Base-by-base conservation (phyloP, 2,329 filamentous ascomycete species). In the Fusarium sp. region DNA sequence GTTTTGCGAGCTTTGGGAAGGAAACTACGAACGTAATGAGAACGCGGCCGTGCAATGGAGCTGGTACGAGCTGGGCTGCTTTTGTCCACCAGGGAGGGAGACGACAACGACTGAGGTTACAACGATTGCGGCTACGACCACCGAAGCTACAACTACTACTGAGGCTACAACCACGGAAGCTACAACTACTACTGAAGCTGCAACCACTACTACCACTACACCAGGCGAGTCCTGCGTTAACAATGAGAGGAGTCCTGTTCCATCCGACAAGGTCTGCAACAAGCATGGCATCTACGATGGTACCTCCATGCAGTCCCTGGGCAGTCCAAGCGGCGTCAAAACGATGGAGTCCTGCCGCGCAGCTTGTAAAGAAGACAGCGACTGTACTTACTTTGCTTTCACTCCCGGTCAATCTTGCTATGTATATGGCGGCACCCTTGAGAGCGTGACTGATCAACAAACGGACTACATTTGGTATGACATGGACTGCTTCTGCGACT, bases 341-440 rank as follows among this genome's bases (percentile, higher is more conserved):
- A 47, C 45, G 8, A 47, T 10, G 18, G 13, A 47, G 6, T 2
- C 45, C 1, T 47, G 45, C 1, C 45, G 45, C 6, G 9, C 4
- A 0, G 26, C 45, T 28, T 47, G 45, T 11, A 6, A 7, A 1
- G 26, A 47, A 0, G 5, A 4, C 4, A 15, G 0, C 13, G 18
- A 3, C 1, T 47, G 45, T 15, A 3, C 18, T 6, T 47, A 2
- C 13, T 47, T 47, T 28, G 13, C 18, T 9, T 0, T 15, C 6
- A 11, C 3, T 10, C 26, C 45, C 7, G 8, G 8, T 11, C 6
- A 3, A 20, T 5, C 2, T 10, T 47, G 44, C 6, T 22, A 0
- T 3, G 0, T 28, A 15, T 47, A 47, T 20, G 0, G 24, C 6
- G 44, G 44, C 44, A 9, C 1, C 44, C 5, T 47, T 10, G 5